These are phyloP conservation scores for Intubia oerlemansii DNA, from an alignment of 2,329 filamentous ascomycete species.

Conservation along the genomic window DNA sequence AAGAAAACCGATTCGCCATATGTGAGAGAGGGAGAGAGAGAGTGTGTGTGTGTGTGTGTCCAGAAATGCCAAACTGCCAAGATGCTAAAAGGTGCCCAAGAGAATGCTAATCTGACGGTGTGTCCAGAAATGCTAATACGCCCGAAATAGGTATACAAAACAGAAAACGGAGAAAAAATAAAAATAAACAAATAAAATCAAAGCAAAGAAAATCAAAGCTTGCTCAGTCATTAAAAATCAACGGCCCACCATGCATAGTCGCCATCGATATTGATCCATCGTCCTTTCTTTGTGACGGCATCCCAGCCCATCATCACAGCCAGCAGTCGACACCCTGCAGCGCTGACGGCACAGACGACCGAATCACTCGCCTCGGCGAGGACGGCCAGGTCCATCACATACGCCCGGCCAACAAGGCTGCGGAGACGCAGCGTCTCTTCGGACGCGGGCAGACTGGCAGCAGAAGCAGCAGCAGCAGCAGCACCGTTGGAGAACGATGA, in stretches of 20 bases:
- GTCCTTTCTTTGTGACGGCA: conserved; percentile 31
- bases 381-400: conserved; percentile 61
- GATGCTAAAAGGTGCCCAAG: too few species aligned
- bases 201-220: not conserved
- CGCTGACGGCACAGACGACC: conserved; percentile 58
- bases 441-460: too few species aligned
- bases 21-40: too few species aligned
- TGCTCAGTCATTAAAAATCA: not conserved
- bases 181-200: not conserved
- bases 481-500: too few species aligned
- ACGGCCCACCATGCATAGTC: conserved; percentile 32
- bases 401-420: conserved; percentile 58
- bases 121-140: too few species aligned
- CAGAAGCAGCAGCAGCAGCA: too few species aligned
- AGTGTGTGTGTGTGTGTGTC: too few species aligned
- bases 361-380: conserved; percentile 45
- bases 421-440: conserved; percentile 42
- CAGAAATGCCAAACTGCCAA: too few species aligned
- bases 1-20: too few species aligned
- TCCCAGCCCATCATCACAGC: conserved; percentile 83
- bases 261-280: conserved; percentile 67
- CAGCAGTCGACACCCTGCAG: conserved; percentile 49
- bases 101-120: too few species aligned
- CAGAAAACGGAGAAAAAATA: not conserved
- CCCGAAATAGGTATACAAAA: too few species aligned